Evolutionary conservation across 805 yeast species (phyloP).

Genomic region (Candida xiaguanensis): DNA sequence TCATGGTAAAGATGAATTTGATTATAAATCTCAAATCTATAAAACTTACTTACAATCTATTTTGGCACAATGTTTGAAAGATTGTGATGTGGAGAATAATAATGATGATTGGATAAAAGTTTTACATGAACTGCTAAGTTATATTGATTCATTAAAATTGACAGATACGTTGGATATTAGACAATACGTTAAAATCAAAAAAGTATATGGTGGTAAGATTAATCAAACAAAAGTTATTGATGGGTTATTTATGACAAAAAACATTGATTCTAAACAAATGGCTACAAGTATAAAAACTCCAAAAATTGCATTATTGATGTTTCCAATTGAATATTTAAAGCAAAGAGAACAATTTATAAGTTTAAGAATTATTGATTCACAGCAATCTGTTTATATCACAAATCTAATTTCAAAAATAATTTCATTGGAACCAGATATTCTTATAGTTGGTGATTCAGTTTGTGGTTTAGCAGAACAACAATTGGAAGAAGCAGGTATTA

Average conservation of each 20-base stretch:
- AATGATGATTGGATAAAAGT: slow-evolving; percentile 57
- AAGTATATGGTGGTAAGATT: slow-evolving; percentile 72
- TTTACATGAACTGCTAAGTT: slow-evolving; percentile 48
- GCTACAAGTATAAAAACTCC: slow-evolving; percentile 61
- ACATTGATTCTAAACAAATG: slow-evolving; percentile 79
- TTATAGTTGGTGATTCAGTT: slow-evolving; percentile 74
- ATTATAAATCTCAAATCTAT: slow-evolving; percentile 14
- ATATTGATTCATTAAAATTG: slow-evolving; percentile 56
- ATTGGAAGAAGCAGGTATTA: slow-evolving; percentile 68
- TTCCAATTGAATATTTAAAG: slow-evolving; percentile 82
- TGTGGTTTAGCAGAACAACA: slow-evolving; percentile 77
- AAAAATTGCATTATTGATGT: slow-evolving; percentile 74
- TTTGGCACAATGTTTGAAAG: slow-evolving; percentile 57
- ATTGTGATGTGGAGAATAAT: slow-evolving; percentile 48
- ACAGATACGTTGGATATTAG: slow-evolving; percentile 81
- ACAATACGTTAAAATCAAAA: slow-evolving; percentile 84
- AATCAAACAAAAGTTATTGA: slow-evolving; percentile 59
- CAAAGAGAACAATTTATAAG: slow-evolving; percentile 78
- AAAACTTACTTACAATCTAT: slow-evolving; percentile 48
- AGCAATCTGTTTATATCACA: slow-evolving; percentile 79
- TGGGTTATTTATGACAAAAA: slow-evolving; percentile 83
- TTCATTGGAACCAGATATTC: slow-evolving; percentile 72
- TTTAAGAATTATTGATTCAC: slow-evolving; percentile 78
- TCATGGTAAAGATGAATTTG: neutral
- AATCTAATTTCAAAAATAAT: slow-evolving; percentile 77